These are phyloP conservation scores for Miamiensis avidus DNA, from an alignment of 169 alveolate genomes.

Conservation along the genomic window DNA sequence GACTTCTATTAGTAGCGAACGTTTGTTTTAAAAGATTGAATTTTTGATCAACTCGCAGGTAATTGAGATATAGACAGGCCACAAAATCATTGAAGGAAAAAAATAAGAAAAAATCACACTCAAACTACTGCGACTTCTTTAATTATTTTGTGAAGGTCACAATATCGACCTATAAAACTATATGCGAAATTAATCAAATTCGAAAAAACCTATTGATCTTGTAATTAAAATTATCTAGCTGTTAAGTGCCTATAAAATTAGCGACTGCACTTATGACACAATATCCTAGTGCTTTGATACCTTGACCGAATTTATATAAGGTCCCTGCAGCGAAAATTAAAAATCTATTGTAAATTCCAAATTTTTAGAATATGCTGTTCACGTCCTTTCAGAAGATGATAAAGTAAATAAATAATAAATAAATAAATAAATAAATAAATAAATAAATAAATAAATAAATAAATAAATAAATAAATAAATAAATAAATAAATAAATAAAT, in stretches of 20 bases:
- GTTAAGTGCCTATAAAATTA: conserved; percentile 27
- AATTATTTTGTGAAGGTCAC: conserved; percentile 43
- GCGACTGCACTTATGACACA: conserved; percentile 29
- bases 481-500: no score
- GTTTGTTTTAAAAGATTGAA: conserved; percentile 5
- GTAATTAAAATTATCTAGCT: conserved; percentile 15
- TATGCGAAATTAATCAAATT: conserved; percentile 32
- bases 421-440: no score
- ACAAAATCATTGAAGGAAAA: not conserved
- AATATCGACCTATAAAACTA: conserved; percentile 40
- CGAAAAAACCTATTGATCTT: conserved; percentile 31
- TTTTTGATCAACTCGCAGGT: not conserved
- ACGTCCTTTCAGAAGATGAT: conserved; percentile 35
- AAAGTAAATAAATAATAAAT: not conserved
- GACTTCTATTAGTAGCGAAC: conserved; percentile 18
- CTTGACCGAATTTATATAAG: conserved; percentile 40
- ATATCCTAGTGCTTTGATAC: conserved; percentile 42
- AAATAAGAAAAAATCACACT: conserved; percentile 13
- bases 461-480: no score
- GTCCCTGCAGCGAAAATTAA: conserved; percentile 42
- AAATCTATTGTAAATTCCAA: conserved; percentile 28
- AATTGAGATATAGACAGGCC: not conserved
- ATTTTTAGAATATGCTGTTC: conserved; percentile 40
- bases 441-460: no score
- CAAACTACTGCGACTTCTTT: conserved; percentile 18